A percentile compares a stretch with the other conserved stretches of the same genome.
Evolutionary conservation across 2,329 filamentous ascomycete genomes (phyloP).

Genomic region (Phialocephala sp.): DNA sequence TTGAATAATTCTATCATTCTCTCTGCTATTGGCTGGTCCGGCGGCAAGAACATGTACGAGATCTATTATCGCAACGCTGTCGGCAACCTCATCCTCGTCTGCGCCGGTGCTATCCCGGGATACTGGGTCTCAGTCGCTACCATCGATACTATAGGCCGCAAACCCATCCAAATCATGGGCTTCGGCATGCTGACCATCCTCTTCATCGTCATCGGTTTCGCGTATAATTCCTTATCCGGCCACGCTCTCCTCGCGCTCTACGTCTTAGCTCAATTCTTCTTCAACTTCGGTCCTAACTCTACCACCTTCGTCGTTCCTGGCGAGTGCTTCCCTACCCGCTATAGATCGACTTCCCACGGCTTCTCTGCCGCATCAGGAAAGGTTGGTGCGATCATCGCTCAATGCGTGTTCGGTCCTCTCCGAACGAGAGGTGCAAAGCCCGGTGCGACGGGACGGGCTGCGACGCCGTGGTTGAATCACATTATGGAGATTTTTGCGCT

Average conservation of each 20-base stretch:
- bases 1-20: constrained; percentile 79
- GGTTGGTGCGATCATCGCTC: constrained; percentile 45
- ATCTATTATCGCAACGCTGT: constrained; percentile 75
- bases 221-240: constrained; percentile 56
- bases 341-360: constrained; percentile 45
- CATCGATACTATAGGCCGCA: constrained; percentile 80
- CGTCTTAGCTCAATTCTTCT: constrained; percentile 69
- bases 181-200: constrained; percentile 66
- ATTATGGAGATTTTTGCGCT: constrained; percentile 80
- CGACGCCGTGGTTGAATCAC: constrained; percentile 67
- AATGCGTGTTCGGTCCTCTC: constrained; percentile 61
- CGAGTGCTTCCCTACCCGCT: constrained; percentile 46
- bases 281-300: constrained; percentile 59
- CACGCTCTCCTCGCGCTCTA: constrained; percentile 64
- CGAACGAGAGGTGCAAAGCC: constrained; percentile 46
- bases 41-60: constrained; percentile 69
- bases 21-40: constrained; percentile 72
- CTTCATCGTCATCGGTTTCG: constrained; percentile 68
- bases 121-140: constrained; percentile 80
- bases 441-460: constrained; percentile 32
- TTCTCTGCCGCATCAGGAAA: constrained; percentile 46
- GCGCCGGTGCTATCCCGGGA: constrained; percentile 79
- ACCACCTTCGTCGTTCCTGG: constrained; percentile 47
- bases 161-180: constrained; percentile 72
- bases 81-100: constrained; percentile 78